Conservation (phyloP, 2,329 filamentous ascomycete species). For the Exophiala bonariae region DNA sequence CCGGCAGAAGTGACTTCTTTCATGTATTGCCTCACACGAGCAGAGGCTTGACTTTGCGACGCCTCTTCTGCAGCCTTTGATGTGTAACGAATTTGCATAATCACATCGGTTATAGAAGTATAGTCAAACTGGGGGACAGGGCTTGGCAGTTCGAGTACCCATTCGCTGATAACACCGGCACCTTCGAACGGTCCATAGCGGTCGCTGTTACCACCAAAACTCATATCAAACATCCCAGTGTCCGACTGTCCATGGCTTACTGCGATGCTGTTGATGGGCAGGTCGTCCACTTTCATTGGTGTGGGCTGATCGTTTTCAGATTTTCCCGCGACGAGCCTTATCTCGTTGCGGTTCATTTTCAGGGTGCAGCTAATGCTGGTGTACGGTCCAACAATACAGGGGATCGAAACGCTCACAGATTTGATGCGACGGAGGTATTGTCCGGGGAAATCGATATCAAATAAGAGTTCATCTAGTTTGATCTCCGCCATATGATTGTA, state of each 20-base stretch:
- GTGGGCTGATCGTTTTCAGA: conserved; percentile 4
- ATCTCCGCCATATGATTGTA: conserved; percentile 26
- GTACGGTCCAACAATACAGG: conserved; percentile 34
- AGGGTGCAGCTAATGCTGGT: conserved; percentile 31
- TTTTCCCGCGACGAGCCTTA: conserved; percentile 8
- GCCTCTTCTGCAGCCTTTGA: no score
- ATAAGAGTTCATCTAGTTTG: conserved; percentile 35
- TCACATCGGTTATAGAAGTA: conserved; percentile 34
- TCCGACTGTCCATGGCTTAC: conserved; percentile 31
- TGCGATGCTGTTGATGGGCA: conserved; percentile 33
- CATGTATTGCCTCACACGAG: no score
- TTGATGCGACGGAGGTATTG: conserved; percentile 41
- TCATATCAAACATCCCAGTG: conserved; percentile 37
- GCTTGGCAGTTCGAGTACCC: conserved; percentile 35
- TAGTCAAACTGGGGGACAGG: conserved; percentile 35
- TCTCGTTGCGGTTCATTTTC: conserved; percentile 16
- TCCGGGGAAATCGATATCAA: conserved; percentile 42
- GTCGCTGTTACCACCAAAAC: conserved; percentile 32
- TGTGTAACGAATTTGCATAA: conserved; percentile 40
- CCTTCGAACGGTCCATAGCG: conserved; percentile 41
- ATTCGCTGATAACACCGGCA: conserved; percentile 36
- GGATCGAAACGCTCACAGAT: conserved; percentile 36
- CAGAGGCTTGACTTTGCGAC: no score
- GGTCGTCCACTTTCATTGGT: conserved; percentile 8
- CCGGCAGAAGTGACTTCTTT: no score